Base-by-base conservation (phyloP, 805 yeast species). In the Metschnikowia anglica region DNA sequence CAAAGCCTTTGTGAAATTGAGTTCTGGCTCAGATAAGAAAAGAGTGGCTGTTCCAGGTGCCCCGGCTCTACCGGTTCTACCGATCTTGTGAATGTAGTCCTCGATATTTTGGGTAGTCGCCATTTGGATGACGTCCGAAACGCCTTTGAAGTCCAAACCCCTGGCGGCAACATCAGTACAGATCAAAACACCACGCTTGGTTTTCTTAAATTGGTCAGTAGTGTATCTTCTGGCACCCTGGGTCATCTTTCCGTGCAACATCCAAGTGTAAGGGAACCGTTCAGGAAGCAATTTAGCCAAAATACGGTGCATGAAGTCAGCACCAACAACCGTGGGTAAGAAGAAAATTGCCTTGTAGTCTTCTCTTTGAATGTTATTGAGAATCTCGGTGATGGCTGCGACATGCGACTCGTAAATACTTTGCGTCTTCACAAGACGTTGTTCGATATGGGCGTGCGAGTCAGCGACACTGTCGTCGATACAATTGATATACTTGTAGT, bases 41-140 rank as follows among this genome's bases (percentile, higher is more conserved):
- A 85, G 61, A 12, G 79, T 63, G 4, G 96, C 86, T 37, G 74
- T 71, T 49, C 98, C 98, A 18, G 73, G 68, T 45, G 76, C 75
- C 43, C 96, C 97, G 42, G 90, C 95, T 68, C 98, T 81, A 32
- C 95, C 98, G 12, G 97, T 91, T 74, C 98, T 83, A 47, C 98
- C 98, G 58, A 91, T 83, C 64, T 96, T 83, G 67, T 91, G 98
- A 45, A 89, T 80, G 61, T 90, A 89, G 49, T 85, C 83, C n/a
- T 90, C 79, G 18, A 80, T 65, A 44, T 83, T 87, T 35, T 74
- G 66, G 47, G 93, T 87, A n/a, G 82, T 74, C 52, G 91, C 86
- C 41, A 88, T 63, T 69, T 91, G 97, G 54, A 85, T 69, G 39
- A 91, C 97, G 59, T 88, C 87, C 19, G 88, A 67, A 21, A 91